These are phyloP conservation scores for Rhamnella rubrinervis DNA, from an alignment of 331 rosid species.

Conservation along the genomic window DNA sequence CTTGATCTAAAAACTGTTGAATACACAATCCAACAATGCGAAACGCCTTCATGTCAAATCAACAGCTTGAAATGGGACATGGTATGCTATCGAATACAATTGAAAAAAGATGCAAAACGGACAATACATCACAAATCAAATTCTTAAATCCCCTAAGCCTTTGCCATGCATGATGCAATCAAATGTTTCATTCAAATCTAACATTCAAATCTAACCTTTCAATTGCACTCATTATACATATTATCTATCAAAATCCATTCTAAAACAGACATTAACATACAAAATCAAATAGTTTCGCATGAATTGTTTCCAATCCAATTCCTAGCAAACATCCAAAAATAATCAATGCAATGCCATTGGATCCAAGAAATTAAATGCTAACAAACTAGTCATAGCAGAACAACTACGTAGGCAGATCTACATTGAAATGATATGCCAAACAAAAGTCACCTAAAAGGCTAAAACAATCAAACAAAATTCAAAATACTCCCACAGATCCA, in stretches of 20 bases:
- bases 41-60: not conserved
- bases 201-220: not conserved
- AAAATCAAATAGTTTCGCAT: not conserved
- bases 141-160: not conserved
- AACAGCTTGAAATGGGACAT: not conserved
- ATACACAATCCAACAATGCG: not conserved
- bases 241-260: not conserved
- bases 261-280: not conserved
- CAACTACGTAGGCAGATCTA: slow-evolving; percentile 16
- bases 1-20: not conserved
- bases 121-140: not conserved
- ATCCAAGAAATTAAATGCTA: not conserved
- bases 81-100: not conserved
- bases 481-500: not conserved
- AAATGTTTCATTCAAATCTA: not conserved
- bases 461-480: not conserved
- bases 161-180: not conserved
- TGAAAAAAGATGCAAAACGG: not conserved
- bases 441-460: not conserved
- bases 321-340: not conserved
- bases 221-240: not conserved
- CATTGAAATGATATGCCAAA: not conserved
- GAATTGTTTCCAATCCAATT: not conserved
- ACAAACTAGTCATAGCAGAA: not conserved
- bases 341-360: not conserved